phyloP scores from a whole-genome alignment of 495 filamentous ascomycete species.

The Aspergillus ellipticus region DNA sequence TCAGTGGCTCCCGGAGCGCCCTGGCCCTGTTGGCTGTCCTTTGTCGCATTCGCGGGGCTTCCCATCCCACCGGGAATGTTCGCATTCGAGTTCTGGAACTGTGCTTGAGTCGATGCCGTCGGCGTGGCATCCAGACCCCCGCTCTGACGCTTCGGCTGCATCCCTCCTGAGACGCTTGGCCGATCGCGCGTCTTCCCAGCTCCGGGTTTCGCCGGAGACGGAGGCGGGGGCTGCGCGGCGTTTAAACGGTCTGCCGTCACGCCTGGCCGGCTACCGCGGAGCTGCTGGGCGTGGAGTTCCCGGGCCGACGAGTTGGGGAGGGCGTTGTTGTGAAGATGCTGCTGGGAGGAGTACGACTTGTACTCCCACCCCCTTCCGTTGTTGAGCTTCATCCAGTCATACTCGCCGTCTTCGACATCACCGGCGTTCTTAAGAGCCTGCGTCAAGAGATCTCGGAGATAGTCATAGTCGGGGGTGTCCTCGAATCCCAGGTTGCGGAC shows the following conservation, averaged over 20 bases:
- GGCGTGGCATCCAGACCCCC: slow-evolving; percentile 78
- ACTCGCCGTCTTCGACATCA: slow-evolving; percentile 96
- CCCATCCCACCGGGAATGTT: slow-evolving; percentile 68
- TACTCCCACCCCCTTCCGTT: slow-evolving; percentile 94
- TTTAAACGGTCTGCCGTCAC: slow-evolving; percentile 93
- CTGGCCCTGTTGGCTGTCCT: slow-evolving; percentile 46
- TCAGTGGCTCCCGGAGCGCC: slow-evolving; percentile 42
- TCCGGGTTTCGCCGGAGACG: slow-evolving; percentile 77
- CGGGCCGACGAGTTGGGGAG: slow-evolving; percentile 72
- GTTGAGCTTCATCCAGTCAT: slow-evolving; percentile 99
- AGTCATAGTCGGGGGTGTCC: slow-evolving; percentile 98
- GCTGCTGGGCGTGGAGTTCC: slow-evolving; percentile 67
- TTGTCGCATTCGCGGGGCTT: slow-evolving; percentile 53
- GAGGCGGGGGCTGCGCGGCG: slow-evolving; percentile 87
- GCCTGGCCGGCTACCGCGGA: slow-evolving; percentile 57
- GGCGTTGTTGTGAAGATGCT: slow-evolving; percentile 69
- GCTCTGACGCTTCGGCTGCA: slow-evolving; percentile 68
- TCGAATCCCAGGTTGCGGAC: slow-evolving; percentile 98
- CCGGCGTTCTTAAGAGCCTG: slow-evolving; percentile 93
- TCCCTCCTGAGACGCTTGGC: slow-evolving; percentile 72
- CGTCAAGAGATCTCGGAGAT: slow-evolving; percentile 92
- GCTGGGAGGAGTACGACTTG: slow-evolving; percentile 77
- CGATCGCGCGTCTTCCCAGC: slow-evolving; percentile 74
- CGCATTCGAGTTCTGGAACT: slow-evolving; percentile 85
- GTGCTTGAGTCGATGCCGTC: slow-evolving; percentile 78